Evolutionary conservation across 2,329 filamentous ascomycete species (phyloP), one percentile per base, ranked within the genome.

Genomic region (Neofusicoccum umdonicola): DNA sequence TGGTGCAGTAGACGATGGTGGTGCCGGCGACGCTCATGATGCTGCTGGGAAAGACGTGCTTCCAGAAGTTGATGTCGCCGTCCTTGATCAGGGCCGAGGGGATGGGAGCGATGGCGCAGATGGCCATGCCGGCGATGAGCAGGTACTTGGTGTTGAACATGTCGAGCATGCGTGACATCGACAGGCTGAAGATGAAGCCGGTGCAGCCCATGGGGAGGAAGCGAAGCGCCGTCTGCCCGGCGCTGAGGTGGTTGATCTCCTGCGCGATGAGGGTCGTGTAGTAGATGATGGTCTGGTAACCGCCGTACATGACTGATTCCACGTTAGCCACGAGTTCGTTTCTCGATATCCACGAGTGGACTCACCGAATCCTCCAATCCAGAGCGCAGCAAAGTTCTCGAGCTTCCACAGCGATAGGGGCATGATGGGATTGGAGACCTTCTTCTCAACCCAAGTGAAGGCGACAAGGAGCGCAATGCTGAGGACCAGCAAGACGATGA

Each of bases 331-430:
- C 19, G 3, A 27, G 35, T 3, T 7, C 4, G 7, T 15, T 13
- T 37, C 4, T 4, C 6, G 27, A 34, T 15, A 17, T 39, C 3
- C 1, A 22, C 9, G 31, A 27, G 9, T 4, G 42, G 71, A 67
- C 68, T 74, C 47, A 64, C 62, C 74, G 63, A 81, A 81, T 1
- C 79, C 79, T 13, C 78, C 74, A 27, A 82, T 71, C 80, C 80
- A 82, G 0, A 82, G 69, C 3, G 77, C 78, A 5, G 79, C 79
- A 63, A 82, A 82, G 66, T 82, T 82, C 31, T 74, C 74, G 17
- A 81, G 73, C 54, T 78, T 81, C 80, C 80, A 82, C 7, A 82
- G 66, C 0, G 77, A 78, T 1, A 82, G 68, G 0, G 80, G 80
- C 80, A 82, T 82, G 62, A 82, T 77, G 1, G 80, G 79, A 57